Conservation (phyloP, 78 protist genomes). For the Dictyostelium citrinum region DNA sequence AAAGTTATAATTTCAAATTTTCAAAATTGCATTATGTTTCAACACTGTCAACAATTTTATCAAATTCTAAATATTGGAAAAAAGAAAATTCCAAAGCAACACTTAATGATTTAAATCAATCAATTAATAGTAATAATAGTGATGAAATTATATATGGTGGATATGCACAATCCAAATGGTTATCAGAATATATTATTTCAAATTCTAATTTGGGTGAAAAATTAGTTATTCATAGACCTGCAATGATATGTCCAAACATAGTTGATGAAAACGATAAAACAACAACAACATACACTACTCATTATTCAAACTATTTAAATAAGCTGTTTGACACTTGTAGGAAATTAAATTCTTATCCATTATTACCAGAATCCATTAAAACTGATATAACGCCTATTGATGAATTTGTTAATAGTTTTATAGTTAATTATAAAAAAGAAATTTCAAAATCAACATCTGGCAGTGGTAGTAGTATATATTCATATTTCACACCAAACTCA, state of each 20-base stretch:
- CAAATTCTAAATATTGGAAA: slow-evolving; percentile 11
- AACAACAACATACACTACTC: too few species aligned
- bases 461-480: neutral
- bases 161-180: slow-evolving; percentile 64
- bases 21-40: slow-evolving; percentile 30
- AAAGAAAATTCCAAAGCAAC: neutral
- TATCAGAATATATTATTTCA: slow-evolving; percentile 25
- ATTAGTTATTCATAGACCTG: slow-evolving; percentile 37
- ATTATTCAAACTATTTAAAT: slow-evolving; percentile 6
- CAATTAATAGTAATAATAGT: neutral
- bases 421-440: neutral
- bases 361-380: neutral
- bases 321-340: neutral
- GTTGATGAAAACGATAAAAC: neutral
- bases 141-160: slow-evolving; percentile 25
- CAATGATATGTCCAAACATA: slow-evolving; percentile 11
- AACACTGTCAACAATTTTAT: slow-evolving; percentile 26
- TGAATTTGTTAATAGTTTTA: neutral
- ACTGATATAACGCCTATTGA: slow-evolving; percentile 15
- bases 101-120: neutral
- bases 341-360: neutral
- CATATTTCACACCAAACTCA: neutral
- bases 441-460: neutral
- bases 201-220: neutral
- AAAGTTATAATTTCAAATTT: neutral